Conservation (phyloP, 169 alveolate genomes). For the Plasmodium falciparum region DNA sequence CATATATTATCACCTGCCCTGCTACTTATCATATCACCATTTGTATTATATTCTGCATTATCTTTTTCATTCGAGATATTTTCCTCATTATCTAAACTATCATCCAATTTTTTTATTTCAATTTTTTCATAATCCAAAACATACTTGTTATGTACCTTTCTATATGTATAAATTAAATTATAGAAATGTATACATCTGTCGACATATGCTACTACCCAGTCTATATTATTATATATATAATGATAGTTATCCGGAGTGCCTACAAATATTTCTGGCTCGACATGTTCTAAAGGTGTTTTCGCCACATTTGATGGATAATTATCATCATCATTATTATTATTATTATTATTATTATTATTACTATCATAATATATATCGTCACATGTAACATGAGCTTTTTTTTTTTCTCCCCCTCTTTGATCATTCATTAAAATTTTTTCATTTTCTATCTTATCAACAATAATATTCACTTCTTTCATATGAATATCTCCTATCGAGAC, state of each 20-base stretch:
- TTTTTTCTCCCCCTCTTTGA: neutral
- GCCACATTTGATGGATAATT: neutral
- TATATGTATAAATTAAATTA: slow-evolving; percentile 12
- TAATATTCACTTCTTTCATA: neutral
- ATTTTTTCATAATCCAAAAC: slow-evolving; percentile 26
- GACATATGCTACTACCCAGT: slow-evolving; percentile 33
- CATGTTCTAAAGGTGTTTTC: neutral
- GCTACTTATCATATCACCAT: neutral
- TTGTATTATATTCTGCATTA: neutral
- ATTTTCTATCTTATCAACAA: neutral
- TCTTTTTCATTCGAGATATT: neutral
- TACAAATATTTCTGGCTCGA: slow-evolving; percentile 29
- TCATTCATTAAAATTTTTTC: neutral
- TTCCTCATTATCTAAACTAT: neutral
- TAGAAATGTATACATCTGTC: slow-evolving; percentile 22
- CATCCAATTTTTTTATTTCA: slow-evolving; percentile 1
- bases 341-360: neutral
- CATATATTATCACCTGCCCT: neutral
- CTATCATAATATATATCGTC: neutral
- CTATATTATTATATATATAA: slow-evolving; percentile 49
- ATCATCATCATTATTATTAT: no score
- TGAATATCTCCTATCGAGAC: neutral
- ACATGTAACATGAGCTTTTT: neutral
- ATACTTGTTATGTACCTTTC: slow-evolving; percentile 14
- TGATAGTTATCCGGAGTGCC: slow-evolving; percentile 63